Base-by-base conservation (phyloP, 1,284 basidiomycete species). In the Inonotus obliquus region DNA sequence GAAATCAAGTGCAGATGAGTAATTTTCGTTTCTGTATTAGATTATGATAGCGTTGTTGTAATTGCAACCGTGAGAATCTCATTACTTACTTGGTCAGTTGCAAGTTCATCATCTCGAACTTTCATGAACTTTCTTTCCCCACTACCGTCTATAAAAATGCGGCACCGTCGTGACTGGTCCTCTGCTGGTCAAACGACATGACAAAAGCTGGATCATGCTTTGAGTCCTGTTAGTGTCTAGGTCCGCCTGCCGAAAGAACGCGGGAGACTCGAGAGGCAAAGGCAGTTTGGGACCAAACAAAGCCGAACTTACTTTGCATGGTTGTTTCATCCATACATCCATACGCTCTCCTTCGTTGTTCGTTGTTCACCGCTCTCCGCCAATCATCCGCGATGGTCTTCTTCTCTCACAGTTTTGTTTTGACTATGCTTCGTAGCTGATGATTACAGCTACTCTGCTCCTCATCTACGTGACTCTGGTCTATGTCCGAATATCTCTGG, bases 1-100 rank as follows among this genome's bases (percentile, higher is more conserved):
- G 60, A 58, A 65, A 45, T 63, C 66, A 23, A 56, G 35, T 57
- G 56, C 56, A 4, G 63, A 64, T 35, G 63, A 64, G 4, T 64
- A 49, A 64, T 44, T 6, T 17, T 6, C 14, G 19, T 44, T n/a
- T n/a, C 11, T 44, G 41, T 21, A 44, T 44, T 44, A 21, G 17
- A 44, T 44, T 13, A 14, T n/a, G 21, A 4, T 37, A 51, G 25
- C 35, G 14, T 52, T 21, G 23, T 4, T 48, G 17, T 13, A 19
- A 21, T 27, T 25, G 47, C 25, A 49, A 29, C 9, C 47, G 19
- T 49, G 47, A 25, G 47, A 49, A 49, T 10, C 13, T 23, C 23
- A 17, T 6, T 44, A n/a, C 17, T 44, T 44, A 21, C 27, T 19
- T 25, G 23, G 10, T 21, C 6, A 7, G 2, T 10, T 14, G n/a